Evolutionary conservation across 176 grass and related monocot genomes (phyloP).

Genomic region (Raddia distichophylla): DNA sequence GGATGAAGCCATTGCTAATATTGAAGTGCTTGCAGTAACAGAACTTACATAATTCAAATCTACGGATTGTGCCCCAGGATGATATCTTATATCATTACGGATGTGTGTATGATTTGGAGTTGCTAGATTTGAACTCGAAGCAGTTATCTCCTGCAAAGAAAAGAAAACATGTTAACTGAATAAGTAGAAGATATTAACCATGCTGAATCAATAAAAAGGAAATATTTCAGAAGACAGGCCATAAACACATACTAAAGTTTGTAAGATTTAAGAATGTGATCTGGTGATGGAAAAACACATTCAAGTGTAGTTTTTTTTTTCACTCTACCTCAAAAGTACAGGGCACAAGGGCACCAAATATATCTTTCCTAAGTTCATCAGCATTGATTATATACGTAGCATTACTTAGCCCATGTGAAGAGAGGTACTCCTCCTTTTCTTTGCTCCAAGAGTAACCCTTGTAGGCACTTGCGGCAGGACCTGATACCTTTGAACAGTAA

Average conservation of each 20-base stretch:
- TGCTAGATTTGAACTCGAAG: slow-evolving; percentile 39
- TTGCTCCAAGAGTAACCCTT: slow-evolving; percentile 68
- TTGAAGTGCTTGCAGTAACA: slow-evolving; percentile 24
- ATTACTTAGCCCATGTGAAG: slow-evolving; percentile 60
- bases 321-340: slow-evolving; percentile 68
- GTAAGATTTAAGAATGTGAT: slow-evolving; percentile 13
- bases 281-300: slow-evolving; percentile 3
- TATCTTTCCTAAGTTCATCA: slow-evolving; percentile 62
- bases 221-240: background rate
- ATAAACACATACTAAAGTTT: slow-evolving; percentile 12
- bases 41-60: slow-evolving; percentile 57
- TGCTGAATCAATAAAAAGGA: background rate
- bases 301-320: background rate
- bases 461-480: slow-evolving; percentile 81
- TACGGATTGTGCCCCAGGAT: slow-evolving; percentile 34
- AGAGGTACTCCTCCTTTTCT: slow-evolving; percentile 72
- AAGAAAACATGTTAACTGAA: slow-evolving; percentile 26
- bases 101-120: slow-evolving; percentile 40
- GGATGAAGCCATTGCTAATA: slow-evolving; percentile 1
- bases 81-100: slow-evolving; percentile 39
- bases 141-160: slow-evolving; percentile 55
- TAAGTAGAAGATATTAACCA: background rate
- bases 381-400: slow-evolving; percentile 65
- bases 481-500: slow-evolving; percentile 61
- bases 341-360: slow-evolving; percentile 63